Percentiles rank a stretch among this genome's conserved stretches.
These are phyloP conservation scores for Pichia sp. DNA, from an alignment of 1,139 yeast genomes.

Conservation along the genomic window DNA sequence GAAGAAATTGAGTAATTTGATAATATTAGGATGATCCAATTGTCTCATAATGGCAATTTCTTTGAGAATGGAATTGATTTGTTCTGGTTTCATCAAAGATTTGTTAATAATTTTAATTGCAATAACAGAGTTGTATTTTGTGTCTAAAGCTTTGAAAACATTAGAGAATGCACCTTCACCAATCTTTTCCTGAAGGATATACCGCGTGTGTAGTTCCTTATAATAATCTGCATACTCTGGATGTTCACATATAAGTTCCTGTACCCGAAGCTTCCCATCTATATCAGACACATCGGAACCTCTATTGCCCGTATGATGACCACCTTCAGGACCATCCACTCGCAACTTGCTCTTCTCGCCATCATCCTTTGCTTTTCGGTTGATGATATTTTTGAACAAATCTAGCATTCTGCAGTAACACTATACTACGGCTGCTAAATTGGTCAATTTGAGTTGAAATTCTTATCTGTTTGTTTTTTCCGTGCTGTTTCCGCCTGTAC, in stretches of 20 bases:
- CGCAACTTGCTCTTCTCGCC: neutral
- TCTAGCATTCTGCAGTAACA: conserved; percentile 18
- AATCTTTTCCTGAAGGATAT: conserved; percentile 36
- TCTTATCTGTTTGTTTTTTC: no score
- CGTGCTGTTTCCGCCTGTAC: no score
- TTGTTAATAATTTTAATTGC: conserved; percentile 52
- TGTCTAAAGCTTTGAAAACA: conserved; percentile 45
- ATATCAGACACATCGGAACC: neutral
- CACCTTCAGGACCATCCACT: neutral
- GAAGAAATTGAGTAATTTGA: conserved; percentile 41
- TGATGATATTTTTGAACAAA: conserved; percentile 23
- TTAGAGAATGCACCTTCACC: conserved; percentile 58
- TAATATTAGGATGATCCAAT: conserved; percentile 43
- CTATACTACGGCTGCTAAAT: neutral
- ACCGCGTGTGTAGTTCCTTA: conserved; percentile 26
- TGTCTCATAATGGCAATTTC: conserved; percentile 56
- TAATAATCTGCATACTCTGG: conserved; percentile 20
- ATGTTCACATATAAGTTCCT: conserved; percentile 6
- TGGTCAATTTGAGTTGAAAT: no score
- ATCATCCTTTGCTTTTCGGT: conserved; percentile 12
- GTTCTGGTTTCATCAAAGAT: conserved; percentile 47
- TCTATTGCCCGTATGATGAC: neutral
- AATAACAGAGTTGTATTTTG: conserved; percentile 30
- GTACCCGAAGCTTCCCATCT: neutral
- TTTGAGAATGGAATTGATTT: conserved; percentile 46